Conservation (phyloP, 2,329 filamentous ascomycete species). For the Periconia sp. region DNA sequence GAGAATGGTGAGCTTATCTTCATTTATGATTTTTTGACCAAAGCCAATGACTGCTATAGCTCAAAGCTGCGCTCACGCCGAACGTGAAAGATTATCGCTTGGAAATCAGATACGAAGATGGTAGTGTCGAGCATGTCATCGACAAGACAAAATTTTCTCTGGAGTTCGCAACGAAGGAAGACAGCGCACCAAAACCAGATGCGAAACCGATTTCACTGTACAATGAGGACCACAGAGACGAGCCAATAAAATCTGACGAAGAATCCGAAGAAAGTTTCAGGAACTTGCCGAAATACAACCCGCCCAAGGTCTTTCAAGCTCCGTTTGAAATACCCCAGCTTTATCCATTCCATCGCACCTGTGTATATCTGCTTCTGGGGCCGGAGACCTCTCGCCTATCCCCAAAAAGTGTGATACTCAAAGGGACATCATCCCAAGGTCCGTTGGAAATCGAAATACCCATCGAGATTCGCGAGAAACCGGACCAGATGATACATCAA, state of each 20-base stretch:
- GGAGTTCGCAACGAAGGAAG: conserved; percentile 10
- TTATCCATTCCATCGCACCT: conserved; percentile 65
- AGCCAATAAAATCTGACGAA: conserved; percentile 23
- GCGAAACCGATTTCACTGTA: conserved; percentile 60
- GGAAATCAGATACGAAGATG: conserved; percentile 60
- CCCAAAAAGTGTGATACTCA: conserved; percentile 58
- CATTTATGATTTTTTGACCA: not conserved
- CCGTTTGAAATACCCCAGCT: conserved; percentile 63
- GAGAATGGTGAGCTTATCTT: conserved; percentile 54
- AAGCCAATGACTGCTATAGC: conserved; percentile 11
- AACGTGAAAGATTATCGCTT: conserved; percentile 65
- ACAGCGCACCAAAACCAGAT: not conserved
- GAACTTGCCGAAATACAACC: conserved; percentile 53
- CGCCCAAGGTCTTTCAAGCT: conserved; percentile 62
- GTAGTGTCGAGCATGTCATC: conserved; percentile 59
- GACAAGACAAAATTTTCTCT: conserved; percentile 47
- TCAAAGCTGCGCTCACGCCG: conserved; percentile 67
- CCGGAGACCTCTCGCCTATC: conserved; percentile 49
- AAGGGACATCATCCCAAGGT: conserved; percentile 56
- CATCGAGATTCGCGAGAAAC: conserved; percentile 49
- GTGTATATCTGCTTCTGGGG: conserved; percentile 64
- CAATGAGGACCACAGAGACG: conserved; percentile 49
- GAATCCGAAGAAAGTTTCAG: conserved; percentile 42
- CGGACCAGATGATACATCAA: conserved; percentile 63
- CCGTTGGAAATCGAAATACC: conserved; percentile 65